Conservation (phyloP, 139 green algal species). For the Edaphochlamys debaryana region DNA sequence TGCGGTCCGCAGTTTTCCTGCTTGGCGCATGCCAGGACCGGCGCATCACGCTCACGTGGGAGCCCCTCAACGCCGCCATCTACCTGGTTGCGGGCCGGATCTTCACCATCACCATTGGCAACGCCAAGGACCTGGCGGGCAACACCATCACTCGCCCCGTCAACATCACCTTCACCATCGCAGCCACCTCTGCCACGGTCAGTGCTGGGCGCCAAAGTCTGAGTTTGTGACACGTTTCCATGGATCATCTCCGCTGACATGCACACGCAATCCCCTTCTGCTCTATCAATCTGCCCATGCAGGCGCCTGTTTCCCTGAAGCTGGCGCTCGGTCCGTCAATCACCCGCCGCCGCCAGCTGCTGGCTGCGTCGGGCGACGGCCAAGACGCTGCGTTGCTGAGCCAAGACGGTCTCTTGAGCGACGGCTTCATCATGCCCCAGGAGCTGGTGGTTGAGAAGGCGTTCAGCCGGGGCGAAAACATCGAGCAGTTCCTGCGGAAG, state of each 20-base stretch:
- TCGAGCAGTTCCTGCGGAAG: too few species aligned
- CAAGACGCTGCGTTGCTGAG: background rate
- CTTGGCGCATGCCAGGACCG: background rate
- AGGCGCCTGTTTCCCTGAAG: background rate
- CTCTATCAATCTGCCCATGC: background rate
- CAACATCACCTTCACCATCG: background rate
- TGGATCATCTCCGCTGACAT: background rate
- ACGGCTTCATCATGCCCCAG: background rate
- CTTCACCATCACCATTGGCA: background rate
- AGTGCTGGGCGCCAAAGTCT: background rate
- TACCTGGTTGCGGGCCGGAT: background rate
- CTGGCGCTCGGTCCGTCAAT: too few species aligned
- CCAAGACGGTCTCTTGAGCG: too few species aligned
- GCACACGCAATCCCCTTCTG: background rate
- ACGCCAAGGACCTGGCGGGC: background rate
- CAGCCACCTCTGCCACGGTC: background rate
- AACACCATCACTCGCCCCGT: background rate
- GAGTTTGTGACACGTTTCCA: background rate
- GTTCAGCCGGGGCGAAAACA: background rate
- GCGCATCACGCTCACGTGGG: background rate
- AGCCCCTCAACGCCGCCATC: background rate
- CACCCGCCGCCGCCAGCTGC: background rate
- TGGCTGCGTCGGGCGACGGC: too few species aligned
- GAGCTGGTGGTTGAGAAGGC: background rate
- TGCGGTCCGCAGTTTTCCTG: background rate